Evolutionary conservation across 2,329 filamentous ascomycete genomes (phyloP).

Genomic region (Colletotrichum liriopes): DNA sequence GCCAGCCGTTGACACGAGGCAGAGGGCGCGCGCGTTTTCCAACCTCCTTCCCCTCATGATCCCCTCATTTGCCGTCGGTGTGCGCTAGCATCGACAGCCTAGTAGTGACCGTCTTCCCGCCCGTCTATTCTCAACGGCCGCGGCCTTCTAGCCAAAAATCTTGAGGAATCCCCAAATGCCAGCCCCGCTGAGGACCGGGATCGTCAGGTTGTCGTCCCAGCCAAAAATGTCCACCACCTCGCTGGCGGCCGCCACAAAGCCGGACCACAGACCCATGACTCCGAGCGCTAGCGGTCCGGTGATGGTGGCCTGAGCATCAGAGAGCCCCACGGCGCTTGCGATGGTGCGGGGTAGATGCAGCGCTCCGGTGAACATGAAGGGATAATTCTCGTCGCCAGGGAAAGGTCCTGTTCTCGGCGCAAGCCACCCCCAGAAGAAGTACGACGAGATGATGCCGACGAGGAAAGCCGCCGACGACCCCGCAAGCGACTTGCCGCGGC

Average conservation of each 20-base stretch:
- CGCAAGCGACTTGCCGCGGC: constrained; percentile 91
- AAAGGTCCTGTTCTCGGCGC: constrained; percentile 79
- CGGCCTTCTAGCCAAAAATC: constrained; percentile 76
- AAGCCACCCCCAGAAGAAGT: constrained; percentile 90
- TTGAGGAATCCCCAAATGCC: constrained; percentile 95
- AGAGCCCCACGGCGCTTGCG: constrained; percentile 74
- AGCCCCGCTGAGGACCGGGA: constrained; percentile 89
- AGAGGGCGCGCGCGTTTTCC: constrained; percentile 1
- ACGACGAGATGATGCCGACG: constrained; percentile 86
- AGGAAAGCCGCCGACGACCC: constrained; percentile 88
- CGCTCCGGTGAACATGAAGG: constrained; percentile 86
- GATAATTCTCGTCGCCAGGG: constrained; percentile 77
- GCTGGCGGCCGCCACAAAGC: constrained; percentile 89
- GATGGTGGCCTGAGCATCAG: constrained; percentile 72
- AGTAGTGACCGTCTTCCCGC: constrained; percentile 10
- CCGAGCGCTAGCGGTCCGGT: constrained; percentile 81
- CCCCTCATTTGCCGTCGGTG: constrained; percentile 23
- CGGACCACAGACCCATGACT: constrained; percentile 87
- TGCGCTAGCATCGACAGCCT: constrained; percentile 32
- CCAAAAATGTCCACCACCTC: constrained; percentile 94
- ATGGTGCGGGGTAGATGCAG: constrained; percentile 78
- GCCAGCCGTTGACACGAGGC: constrained; percentile 31
- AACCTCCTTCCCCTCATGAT: constrained; percentile 33
- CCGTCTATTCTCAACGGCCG: constrained; percentile 20
- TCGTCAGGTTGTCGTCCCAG: constrained; percentile 98